Evolutionary conservation across 2,329 filamentous ascomycete genomes (phyloP).

Genomic region (Penicillium paneum): DNA sequence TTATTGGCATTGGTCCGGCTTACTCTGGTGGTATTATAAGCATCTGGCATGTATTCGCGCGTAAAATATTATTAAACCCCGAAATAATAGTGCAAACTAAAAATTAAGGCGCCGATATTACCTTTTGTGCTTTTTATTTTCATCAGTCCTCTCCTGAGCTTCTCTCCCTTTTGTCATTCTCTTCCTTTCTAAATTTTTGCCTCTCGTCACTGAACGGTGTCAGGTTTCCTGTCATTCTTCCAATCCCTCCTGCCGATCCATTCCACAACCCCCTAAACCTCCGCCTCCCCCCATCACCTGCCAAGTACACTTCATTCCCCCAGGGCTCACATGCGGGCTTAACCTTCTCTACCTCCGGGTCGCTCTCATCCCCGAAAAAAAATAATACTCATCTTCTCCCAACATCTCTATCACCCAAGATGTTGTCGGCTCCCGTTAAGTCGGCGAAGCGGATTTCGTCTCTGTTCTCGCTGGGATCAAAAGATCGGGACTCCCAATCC

Average conservation of each 20-base stretch:
- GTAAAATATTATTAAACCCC: not conserved
- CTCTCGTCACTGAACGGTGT: not conserved
- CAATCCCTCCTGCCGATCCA: slow-evolving; percentile 40
- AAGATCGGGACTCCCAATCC: slow-evolving; percentile 32
- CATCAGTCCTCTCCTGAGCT: not conserved
- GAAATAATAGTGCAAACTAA: not conserved
- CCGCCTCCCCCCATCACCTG: slow-evolving; percentile 11
- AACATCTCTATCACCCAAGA: slow-evolving; percentile 19
- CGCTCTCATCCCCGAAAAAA: not conserved
- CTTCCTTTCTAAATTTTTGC: not conserved
- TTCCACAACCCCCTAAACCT: slow-evolving; percentile 24
- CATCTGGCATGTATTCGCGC: not conserved
- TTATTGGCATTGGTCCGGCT: slow-evolving; percentile 26
- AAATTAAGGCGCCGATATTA: not conserved
- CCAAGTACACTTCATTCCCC: slow-evolving; percentile 12
- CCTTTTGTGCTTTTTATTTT: not conserved
- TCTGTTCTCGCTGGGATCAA: slow-evolving; percentile 43
- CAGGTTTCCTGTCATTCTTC: slow-evolving; percentile 25
- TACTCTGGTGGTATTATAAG: slow-evolving; percentile 4
- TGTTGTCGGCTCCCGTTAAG: slow-evolving; percentile 43
- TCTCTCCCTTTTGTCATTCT: not conserved
- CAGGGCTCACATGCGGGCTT: slow-evolving; percentile 13
- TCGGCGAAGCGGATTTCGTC: slow-evolving; percentile 47
- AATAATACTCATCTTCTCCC: not conserved
- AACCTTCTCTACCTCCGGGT: slow-evolving; percentile 7